Percentiles rank a stretch among this genome's conserved stretches.
phyloP scores from a whole-genome alignment of 2,329 filamentous ascomycete species.

The Trichoderma brevicompactum region DNA sequence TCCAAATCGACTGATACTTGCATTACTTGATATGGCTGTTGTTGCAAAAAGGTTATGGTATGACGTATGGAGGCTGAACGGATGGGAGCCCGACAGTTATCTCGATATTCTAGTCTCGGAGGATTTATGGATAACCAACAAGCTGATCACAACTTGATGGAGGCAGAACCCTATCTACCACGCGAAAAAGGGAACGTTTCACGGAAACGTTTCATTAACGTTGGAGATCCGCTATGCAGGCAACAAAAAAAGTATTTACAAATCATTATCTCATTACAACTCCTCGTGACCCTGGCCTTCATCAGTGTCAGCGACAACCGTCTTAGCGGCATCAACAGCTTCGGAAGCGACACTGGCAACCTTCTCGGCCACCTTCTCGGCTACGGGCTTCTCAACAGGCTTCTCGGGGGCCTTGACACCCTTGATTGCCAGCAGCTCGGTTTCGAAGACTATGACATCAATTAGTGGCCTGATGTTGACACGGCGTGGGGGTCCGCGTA shows the following conservation, averaged over 20 bases:
- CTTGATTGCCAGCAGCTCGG: constrained; percentile 81
- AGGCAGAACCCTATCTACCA: neutral
- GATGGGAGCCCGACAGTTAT: neutral
- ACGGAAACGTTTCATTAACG: constrained; percentile 21
- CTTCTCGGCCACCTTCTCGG: constrained; percentile 36
- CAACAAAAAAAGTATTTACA: constrained; percentile 27
- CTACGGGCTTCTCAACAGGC: constrained; percentile 29
- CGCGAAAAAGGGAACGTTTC: neutral
- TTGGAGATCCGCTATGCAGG: constrained; percentile 22
- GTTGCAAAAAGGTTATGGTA: neutral
- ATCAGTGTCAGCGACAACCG: constrained; percentile 58
- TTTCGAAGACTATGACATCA: constrained; percentile 74
- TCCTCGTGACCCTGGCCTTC: constrained; percentile 63
- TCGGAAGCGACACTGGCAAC: constrained; percentile 33
- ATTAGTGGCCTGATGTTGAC: constrained; percentile 28
- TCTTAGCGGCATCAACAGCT: constrained; percentile 49
- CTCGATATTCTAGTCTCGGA: no score
- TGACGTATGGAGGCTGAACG: constrained; percentile 16
- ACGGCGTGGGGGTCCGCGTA: constrained; percentile 24
- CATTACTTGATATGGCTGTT: neutral
- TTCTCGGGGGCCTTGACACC: constrained; percentile 58
- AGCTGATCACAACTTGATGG: constrained; percentile 5
- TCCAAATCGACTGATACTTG: constrained; percentile 19
- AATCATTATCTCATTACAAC: constrained; percentile 47
- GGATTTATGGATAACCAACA: neutral